These are phyloP conservation scores for Backusella parvicylindrica DNA, from an alignment of 192 early-diverging fungal species.

Conservation along the genomic window DNA sequence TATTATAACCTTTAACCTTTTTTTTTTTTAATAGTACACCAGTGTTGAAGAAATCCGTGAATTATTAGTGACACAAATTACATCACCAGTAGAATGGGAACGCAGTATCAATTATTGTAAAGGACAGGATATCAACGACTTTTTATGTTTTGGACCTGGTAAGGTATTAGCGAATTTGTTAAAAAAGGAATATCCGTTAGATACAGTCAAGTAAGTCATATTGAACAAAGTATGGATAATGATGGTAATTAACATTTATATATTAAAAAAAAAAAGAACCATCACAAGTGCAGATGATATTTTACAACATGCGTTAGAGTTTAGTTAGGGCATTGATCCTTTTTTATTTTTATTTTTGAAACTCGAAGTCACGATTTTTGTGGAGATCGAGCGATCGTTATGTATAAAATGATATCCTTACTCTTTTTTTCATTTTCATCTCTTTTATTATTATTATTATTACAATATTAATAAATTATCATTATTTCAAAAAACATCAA, in stretches of 20 bases:
- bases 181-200: slow-evolving; percentile 79
- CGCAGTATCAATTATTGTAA: slow-evolving; percentile 79
- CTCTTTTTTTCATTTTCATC: not conserved
- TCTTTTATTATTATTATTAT: not conserved
- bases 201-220: slow-evolving; percentile 59
- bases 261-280: slow-evolving; percentile 18
- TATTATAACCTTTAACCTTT: not conserved
- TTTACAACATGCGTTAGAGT: slow-evolving; percentile 22
- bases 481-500: not conserved
- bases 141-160: slow-evolving; percentile 83
- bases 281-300: slow-evolving; percentile 34
- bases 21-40: slow-evolving; percentile 12
- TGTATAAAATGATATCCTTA: not conserved
- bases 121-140: slow-evolving; percentile 77
- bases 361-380: not conserved
- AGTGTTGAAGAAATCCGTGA: slow-evolving; percentile 55
- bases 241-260: no score
- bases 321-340: not conserved
- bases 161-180: slow-evolving; percentile 87
- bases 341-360: not conserved
- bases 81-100: slow-evolving; percentile 87
- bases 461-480: not conserved
- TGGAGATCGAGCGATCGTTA: not conserved
- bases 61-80: slow-evolving; percentile 75
- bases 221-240: no score